Evolutionary conservation across 148 eudicot genomes (phyloP), one percentile per base, ranked within the genome.

Genomic region (Rhododendron kiyosumense): DNA sequence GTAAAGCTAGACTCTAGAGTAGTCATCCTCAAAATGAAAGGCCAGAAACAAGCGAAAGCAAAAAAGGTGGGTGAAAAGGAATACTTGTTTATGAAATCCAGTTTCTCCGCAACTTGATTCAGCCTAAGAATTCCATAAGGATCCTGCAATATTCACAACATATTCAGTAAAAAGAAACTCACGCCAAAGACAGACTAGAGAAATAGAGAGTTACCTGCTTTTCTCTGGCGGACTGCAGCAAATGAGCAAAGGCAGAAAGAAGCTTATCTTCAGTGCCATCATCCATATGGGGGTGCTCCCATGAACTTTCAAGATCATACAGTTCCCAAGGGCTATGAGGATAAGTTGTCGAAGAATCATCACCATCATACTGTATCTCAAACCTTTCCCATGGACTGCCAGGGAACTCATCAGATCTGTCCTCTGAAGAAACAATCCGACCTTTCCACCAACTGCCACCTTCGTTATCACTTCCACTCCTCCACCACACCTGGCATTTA

Each of bases 301-400:
- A 93, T 20, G 84, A 87, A 52, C 22, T 49, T 3, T 90, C 93
- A 52, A 87, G 89, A 88, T 93, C 93, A 82, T 93, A 94, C 48
- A 97, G 88, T 89, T 97, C 98, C 99, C 99, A 97, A 78, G 99
- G 98, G 88, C 96, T 88, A 88, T 96, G 99, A 28, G 43, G 80
- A 69, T 89, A 89, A 5, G 28, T 28, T 28, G 17, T 86, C 34
- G 48, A 45, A 3, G 90, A 79, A 86, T 30, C 32, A 32, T 93
- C 98, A 24, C 85, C 84, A 79, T 90, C 86, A 88, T 96, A 96
- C 81, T 85, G 87, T 32, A 97, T 88, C 22, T 24, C 81, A 88
- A 84, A 94, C 86, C 94, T 93, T 86, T 95, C 98, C 99, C 99
- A 97, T 71, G 98, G 99, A 88, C 99, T 97, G 80, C 91, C 93